These are phyloP conservation scores for Xylaria curta DNA, from an alignment of 495 filamentous ascomycete genomes.

Conservation along the genomic window DNA sequence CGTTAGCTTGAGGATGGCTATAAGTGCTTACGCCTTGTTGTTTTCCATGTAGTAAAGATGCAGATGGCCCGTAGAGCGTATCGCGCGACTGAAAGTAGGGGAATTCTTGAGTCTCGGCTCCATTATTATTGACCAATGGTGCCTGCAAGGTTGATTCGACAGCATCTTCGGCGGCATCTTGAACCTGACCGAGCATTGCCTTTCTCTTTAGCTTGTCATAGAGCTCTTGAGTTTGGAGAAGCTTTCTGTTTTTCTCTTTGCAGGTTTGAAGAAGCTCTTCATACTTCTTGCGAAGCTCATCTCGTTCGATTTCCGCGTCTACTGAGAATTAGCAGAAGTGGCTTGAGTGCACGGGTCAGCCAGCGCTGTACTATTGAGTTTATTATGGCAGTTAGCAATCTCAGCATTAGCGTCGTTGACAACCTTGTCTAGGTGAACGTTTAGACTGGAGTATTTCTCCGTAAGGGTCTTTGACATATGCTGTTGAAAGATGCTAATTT, in stretches of 20 bases:
- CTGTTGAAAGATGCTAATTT: slow-evolving; percentile 77
- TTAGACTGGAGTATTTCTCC: slow-evolving; percentile 75
- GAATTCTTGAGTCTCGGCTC: slow-evolving; percentile 22
- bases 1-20: slow-evolving; percentile 28
- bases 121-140: slow-evolving; percentile 13
- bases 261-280: slow-evolving; percentile 73
- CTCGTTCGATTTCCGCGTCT: slow-evolving; percentile 72
- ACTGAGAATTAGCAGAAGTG: slow-evolving; percentile 19
- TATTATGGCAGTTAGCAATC: slow-evolving; percentile 70
- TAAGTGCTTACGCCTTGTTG: slow-evolving; percentile 15
- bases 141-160: slow-evolving; percentile 62
- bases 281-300: slow-evolving; percentile 74
- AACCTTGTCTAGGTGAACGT: slow-evolving; percentile 76
- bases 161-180: slow-evolving; percentile 72
- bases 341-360: slow-evolving; percentile 15
- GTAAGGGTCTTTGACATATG: slow-evolving; percentile 73
- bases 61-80: slow-evolving; percentile 26
- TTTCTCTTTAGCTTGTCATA: slow-evolving; percentile 84
- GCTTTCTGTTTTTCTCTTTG: slow-evolving; percentile 75
- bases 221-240: slow-evolving; percentile 80
- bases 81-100: slow-evolving; percentile 26
- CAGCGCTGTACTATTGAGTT: slow-evolving; percentile 45
- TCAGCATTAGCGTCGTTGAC: slow-evolving; percentile 83
- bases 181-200: slow-evolving; percentile 70
- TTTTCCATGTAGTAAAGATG: slow-evolving; percentile 27